Base-by-base conservation (phyloP, 1,284 basidiomycete species). In the Ganoderma leucocontextum region DNA sequence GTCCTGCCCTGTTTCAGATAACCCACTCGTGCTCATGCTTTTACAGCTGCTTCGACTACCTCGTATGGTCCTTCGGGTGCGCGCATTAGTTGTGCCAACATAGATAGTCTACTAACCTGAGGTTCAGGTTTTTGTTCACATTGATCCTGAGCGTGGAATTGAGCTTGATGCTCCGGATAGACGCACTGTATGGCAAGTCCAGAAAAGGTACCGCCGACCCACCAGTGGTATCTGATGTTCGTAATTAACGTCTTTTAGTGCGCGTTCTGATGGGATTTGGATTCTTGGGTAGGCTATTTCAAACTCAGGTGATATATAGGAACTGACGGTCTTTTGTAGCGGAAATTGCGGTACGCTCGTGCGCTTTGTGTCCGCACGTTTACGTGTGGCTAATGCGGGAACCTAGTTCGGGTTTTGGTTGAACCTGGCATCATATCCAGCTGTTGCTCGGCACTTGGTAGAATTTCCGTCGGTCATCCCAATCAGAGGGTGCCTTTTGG, bases 141-240 rank as follows among this genome's bases (percentile, higher is more conserved):
- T 25, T 73, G 12, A 53, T 71, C 13, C 33, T 68, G 36, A 69
- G 67, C 60, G 66, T 73, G 36, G 72, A 73, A 44, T 10, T 73
- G 58, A 66, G 72, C 64, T 60, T 73, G 55, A 70, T 73, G 66
- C 68, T 73, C 19, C 64, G 72, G 57, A 65, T 73, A 53, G 69
- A 73, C 49, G 72, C 72, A 1, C 42, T 73, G 13, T 73, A 73
- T 42, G 66, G 64, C 25, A 65, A 59, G 33, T 66, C 62, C 4
- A 58, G 39, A 33, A 67, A 33, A 66, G 64, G 72, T 73, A 42
- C 3, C 9, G 22, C 17, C 25, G 42, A 19, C 36, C 13, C 60
- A 17, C 39, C 5, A 4, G 10, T 44, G 7, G 22, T 33, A 17
- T 5, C 35, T 8, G 35, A n/a, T 10, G 55, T n/a, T 38, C 36